These are phyloP conservation scores for Bauhinia variegata DNA, from an alignment of 306 rosid genomes.

Conservation along the genomic window DNA sequence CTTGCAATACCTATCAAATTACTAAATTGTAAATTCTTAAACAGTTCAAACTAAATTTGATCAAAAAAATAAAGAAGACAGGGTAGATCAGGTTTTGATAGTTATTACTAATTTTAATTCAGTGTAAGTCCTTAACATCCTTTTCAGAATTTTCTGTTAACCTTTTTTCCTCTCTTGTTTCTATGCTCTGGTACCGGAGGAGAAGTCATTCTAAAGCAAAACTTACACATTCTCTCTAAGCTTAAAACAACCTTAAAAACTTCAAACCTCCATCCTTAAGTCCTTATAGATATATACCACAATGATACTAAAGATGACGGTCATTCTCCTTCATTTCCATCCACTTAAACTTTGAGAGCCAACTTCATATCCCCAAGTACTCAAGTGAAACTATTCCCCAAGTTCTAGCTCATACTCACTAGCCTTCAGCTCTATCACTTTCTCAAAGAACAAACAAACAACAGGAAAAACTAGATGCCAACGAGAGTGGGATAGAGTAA, in stretches of 20 bases:
- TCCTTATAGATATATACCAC: too few species aligned
- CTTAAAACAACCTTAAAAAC: neutral
- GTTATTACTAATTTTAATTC: too few species aligned
- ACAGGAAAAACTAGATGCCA: neutral
- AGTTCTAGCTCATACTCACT: neutral
- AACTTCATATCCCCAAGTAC: too few species aligned
- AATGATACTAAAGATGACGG: too few species aligned
- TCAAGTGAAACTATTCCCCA: neutral
- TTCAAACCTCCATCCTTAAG: neutral
- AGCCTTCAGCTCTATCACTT: neutral
- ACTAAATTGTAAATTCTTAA: constrained; percentile 18
- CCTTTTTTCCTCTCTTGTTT: neutral
- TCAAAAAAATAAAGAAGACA: neutral
- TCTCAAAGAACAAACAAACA: neutral
- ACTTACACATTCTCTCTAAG: neutral
- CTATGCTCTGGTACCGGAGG: neutral
- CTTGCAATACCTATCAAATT: constrained; percentile 65
- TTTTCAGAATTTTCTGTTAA: too few species aligned
- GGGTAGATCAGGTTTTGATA: too few species aligned
- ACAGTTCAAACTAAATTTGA: constrained; percentile 4
- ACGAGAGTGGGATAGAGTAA: constrained; percentile 5
- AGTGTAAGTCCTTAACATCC: too few species aligned
- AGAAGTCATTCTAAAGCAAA: neutral
- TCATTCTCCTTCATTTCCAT: neutral
- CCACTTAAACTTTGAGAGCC: neutral